Percentiles rank a stretch among this genome's conserved stretches.
Evolutionary conservation across 2,329 filamentous ascomycete genomes (phyloP).

Genomic region (Botryotinia narcissicola): DNA sequence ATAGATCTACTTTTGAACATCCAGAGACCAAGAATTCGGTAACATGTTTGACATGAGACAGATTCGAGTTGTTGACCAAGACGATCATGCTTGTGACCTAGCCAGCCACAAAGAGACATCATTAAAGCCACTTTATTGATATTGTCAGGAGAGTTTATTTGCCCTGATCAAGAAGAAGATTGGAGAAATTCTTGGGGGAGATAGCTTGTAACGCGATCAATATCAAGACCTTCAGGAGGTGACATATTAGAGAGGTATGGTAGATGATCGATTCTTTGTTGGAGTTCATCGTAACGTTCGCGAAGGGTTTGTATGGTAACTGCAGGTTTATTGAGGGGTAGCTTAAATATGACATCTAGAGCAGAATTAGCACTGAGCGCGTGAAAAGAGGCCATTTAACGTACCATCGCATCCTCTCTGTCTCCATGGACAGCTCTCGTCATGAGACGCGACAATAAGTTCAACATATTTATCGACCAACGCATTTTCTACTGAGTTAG

Average conservation of each 20-base stretch:
- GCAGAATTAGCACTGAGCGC: constrained; percentile 17
- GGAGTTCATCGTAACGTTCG: constrained; percentile 63
- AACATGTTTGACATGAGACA: constrained; percentile 74
- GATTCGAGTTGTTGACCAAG: constrained; percentile 41
- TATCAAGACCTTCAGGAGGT: constrained; percentile 48
- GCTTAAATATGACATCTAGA: constrained; percentile 56
- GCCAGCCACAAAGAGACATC: constrained; percentile 74
- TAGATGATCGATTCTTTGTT: constrained; percentile 52
- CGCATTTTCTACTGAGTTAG: constrained; percentile 50
- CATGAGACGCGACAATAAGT: constrained; percentile 72
- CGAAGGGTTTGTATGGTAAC: constrained; percentile 57
- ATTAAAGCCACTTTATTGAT: constrained; percentile 63
- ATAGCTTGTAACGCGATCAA: constrained; percentile 50
- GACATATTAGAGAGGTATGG: constrained; percentile 62
- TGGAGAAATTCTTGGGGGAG: constrained; percentile 52
- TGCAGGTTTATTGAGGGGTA: constrained; percentile 61
- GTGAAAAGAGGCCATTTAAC: constrained; percentile 37
- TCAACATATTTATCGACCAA: constrained; percentile 74
- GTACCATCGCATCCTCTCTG: constrained; percentile 82
- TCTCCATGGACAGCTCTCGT: constrained; percentile 81
- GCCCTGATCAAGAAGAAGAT: background rate
- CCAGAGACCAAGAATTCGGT: constrained; percentile 87
- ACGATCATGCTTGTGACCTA: constrained; percentile 46
- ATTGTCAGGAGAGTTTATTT: constrained; percentile 7
- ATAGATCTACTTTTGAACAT: constrained; percentile 80